Percentiles rank a stretch among this genome's conserved stretches.
Evolutionary conservation across 805 yeast genomes (phyloP).

Genomic region (Wickerhamiella lipophila): DNA sequence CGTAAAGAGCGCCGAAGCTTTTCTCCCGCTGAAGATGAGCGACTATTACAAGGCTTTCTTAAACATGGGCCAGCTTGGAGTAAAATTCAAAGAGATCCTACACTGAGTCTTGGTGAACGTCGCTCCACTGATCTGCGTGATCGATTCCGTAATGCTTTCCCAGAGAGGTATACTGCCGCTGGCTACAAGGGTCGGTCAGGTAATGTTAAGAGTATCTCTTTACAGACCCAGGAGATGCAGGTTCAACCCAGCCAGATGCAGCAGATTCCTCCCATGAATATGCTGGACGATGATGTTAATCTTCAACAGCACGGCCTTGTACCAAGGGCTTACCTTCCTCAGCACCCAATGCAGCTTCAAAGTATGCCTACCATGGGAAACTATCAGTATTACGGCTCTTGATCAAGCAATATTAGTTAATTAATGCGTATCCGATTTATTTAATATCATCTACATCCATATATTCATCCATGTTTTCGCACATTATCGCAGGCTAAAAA

Average conservation of each 20-base stretch:
- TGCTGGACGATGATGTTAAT: conserved; percentile 21
- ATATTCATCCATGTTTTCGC: neutral
- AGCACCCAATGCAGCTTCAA: conserved; percentile 15
- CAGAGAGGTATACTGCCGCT: conserved; percentile 33
- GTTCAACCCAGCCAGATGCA: conserved; percentile 11
- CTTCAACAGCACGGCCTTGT: conserved; percentile 20
- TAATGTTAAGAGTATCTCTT: conserved; percentile 12
- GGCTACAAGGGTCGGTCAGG: conserved; percentile 32
- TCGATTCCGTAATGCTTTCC: conserved; percentile 35
- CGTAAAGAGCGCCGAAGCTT: conserved; percentile 34
- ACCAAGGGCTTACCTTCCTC: conserved; percentile 20
- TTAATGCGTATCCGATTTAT: neutral
- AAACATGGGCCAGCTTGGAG: conserved; percentile 37
- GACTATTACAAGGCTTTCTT: conserved; percentile 32
- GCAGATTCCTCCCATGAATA: conserved; percentile 11
- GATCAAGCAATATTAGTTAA: too few species aligned
- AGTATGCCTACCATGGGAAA: conserved; percentile 8
- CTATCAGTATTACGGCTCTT: conserved; percentile 10
- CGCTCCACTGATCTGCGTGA: conserved; percentile 35
- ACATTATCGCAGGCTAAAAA: neutral
- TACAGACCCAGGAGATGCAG: conserved; percentile 11
- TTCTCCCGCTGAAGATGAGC: conserved; percentile 33
- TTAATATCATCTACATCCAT: too few species aligned
- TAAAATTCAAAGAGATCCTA: conserved; percentile 33
- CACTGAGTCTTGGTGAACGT: conserved; percentile 29